phyloP scores from a whole-genome alignment of 441 rosid species.

The Aquilaria agallochum region DNA sequence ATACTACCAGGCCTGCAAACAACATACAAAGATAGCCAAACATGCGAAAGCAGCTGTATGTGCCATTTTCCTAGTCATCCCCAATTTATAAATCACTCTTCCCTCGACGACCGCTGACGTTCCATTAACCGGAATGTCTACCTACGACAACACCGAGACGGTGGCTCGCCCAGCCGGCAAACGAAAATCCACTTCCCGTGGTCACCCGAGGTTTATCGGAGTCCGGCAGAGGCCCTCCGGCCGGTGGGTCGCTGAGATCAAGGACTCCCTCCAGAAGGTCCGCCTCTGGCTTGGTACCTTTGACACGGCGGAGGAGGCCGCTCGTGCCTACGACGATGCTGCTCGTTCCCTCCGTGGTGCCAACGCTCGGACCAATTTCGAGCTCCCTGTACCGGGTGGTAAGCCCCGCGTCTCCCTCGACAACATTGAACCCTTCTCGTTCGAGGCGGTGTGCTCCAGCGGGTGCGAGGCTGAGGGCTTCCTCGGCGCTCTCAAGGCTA shows the following conservation, averaged over 20 bases:
- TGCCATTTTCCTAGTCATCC: too few species aligned
- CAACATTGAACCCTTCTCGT: constrained; percentile 41
- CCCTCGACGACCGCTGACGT: too few species aligned
- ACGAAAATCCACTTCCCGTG: constrained; percentile 42
- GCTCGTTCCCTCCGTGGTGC: constrained; percentile 53
- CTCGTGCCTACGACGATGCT: constrained; percentile 57
- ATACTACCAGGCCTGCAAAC: too few species aligned
- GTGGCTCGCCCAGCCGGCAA: constrained; percentile 10
- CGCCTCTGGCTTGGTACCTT: constrained; percentile 62
- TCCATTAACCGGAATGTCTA: too few species aligned
- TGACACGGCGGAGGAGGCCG: constrained; percentile 51
- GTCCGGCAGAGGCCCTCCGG: constrained; percentile 61
- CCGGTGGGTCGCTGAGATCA: constrained; percentile 72
- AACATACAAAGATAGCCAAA: too few species aligned
- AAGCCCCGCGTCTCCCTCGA: constrained; percentile 12
- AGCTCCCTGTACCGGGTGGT: constrained; percentile 22
- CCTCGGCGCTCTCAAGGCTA: constrained; percentile 51
- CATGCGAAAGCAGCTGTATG: too few species aligned
- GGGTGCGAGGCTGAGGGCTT: constrained; percentile 36
- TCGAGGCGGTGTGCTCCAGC: constrained; percentile 34
- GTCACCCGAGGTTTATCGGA: constrained; percentile 53
- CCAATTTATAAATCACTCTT: too few species aligned
- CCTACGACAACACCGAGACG: too few species aligned
- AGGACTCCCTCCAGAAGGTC: constrained; percentile 49
- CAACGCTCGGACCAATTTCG: constrained; percentile 56